A percentile compares a stretch with the other conserved stretches of the same genome.
phyloP scores from a whole-genome alignment of 1,284 basidiomycete genomes.

The Ganoderma lingzhi region DNA sequence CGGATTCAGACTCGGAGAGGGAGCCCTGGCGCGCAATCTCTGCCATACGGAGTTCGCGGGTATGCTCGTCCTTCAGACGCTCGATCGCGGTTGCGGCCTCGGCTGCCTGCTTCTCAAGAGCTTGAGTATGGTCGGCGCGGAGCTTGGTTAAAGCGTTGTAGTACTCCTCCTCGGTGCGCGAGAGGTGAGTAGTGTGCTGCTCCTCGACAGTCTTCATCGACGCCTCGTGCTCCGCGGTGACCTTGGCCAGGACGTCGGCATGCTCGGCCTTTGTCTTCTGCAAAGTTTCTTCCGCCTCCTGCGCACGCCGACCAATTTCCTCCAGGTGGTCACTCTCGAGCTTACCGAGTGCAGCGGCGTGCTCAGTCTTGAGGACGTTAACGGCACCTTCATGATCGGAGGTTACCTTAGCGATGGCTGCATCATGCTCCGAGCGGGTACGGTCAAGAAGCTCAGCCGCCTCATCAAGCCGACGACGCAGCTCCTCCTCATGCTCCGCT shows the following conservation, averaged over 20 bases:
- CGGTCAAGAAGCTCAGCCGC: slow-evolving; percentile 46
- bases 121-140: slow-evolving; percentile 70
- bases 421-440: slow-evolving; percentile 57
- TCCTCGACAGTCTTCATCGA: slow-evolving; percentile 68
- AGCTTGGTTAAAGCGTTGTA: slow-evolving; percentile 80
- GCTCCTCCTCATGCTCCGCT: slow-evolving; percentile 47
- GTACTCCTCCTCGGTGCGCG: slow-evolving; percentile 80
- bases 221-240: slow-evolving; percentile 62
- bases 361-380: slow-evolving; percentile 67
- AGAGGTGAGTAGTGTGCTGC: slow-evolving; percentile 58
- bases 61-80: slow-evolving; percentile 76
- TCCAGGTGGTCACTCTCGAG: slow-evolving; percentile 59
- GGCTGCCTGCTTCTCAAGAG: slow-evolving; percentile 63
- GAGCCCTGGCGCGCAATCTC: slow-evolving; percentile 80
- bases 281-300: slow-evolving; percentile 45
- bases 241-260: slow-evolving; percentile 55
- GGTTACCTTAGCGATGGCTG: slow-evolving; percentile 52
- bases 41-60: slow-evolving; percentile 68
- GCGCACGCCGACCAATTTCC: slow-evolving; percentile 40
- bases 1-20: slow-evolving; percentile 75
- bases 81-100: slow-evolving; percentile 69
- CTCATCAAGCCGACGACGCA: slow-evolving; percentile 40
- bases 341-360: slow-evolving; percentile 60
- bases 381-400: slow-evolving; percentile 63
- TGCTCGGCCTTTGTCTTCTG: slow-evolving; percentile 55